Conservation (phyloP, 805 yeast species). For the Saturnispora besseyi region DNA sequence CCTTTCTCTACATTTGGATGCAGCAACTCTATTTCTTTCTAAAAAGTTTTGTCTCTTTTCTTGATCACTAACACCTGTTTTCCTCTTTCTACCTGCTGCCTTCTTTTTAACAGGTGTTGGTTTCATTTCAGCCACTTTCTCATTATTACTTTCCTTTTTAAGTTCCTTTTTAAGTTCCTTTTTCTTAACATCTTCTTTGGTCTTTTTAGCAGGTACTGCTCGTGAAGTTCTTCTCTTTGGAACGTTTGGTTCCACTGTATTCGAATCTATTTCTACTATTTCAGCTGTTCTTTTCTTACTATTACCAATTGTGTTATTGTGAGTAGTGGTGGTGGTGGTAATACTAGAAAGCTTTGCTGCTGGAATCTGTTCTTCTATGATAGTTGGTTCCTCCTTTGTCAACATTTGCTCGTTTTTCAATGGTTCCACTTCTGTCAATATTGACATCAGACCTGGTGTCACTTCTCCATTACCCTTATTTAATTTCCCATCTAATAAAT, state of each 20-base stretch:
- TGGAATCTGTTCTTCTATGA: not conserved
- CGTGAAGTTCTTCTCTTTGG: not conserved
- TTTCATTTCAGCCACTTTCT: not conserved
- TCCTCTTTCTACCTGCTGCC: not conserved
- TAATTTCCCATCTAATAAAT: not conserved
- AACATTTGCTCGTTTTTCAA: not conserved
- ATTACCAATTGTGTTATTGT: not conserved
- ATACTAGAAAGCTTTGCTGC: not conserved
- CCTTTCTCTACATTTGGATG: conserved; percentile 91
- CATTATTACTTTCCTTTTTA: too few species aligned
- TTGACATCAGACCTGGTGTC: conserved; percentile 10
- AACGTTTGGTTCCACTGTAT: not conserved
- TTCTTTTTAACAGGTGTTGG: conserved; percentile 1
- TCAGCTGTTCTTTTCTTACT: not conserved
- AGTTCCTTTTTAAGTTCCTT: not conserved
- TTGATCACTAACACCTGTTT: conserved; percentile 34
- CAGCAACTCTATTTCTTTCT: conserved; percentile 92
- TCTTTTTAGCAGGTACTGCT: not conserved
- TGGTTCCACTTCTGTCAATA: not conserved
- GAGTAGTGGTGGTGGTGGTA: not conserved
- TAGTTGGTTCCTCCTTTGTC: not conserved
- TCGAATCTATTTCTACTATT: not conserved
- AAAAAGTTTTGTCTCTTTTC: conserved; percentile 72
- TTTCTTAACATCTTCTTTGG: not conserved
- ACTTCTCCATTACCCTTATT: not conserved